phyloP scores from a whole-genome alignment of 257 asterid genomes.

The Handroanthus guayacan region DNA sequence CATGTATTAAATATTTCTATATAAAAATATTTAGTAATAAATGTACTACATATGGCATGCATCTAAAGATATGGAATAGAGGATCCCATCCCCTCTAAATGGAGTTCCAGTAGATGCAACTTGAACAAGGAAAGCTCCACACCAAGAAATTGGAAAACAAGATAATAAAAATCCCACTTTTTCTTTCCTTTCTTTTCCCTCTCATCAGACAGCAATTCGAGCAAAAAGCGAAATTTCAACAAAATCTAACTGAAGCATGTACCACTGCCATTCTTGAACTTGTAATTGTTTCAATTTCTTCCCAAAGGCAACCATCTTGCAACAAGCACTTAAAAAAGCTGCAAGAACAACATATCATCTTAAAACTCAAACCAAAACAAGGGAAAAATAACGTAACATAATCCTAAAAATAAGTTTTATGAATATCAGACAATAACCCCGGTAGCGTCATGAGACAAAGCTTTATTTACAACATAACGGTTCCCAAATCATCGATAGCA shows the following conservation, averaged over 20 bases:
- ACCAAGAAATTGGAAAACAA: background rate
- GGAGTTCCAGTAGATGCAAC: background rate
- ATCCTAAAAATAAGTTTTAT: background rate
- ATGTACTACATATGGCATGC: too few relatives aligned
- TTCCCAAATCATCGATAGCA: background rate
- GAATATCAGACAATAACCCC: background rate
- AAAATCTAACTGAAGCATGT: background rate
- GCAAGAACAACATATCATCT: conserved; percentile 16
- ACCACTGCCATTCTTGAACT: conserved; percentile 65
- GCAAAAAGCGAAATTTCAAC: background rate
- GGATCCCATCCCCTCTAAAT: background rate
- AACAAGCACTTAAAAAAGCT: conserved; percentile 10
- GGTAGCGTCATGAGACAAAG: too few relatives aligned
- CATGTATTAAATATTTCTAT: too few relatives aligned
- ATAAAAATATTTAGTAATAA: too few relatives aligned
- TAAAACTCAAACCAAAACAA: background rate
- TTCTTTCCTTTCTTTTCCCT: background rate
- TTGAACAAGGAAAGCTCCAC: background rate
- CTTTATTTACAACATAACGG: background rate
- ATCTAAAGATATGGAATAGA: too few relatives aligned
- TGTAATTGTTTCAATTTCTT: conserved; percentile 52
- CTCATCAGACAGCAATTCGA: too few relatives aligned
- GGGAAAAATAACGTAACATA: background rate
- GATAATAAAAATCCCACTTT: too few relatives aligned
- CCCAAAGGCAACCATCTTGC: conserved; percentile 63